Evolutionary conservation across 331 rosid genomes (phyloP).

Genomic region (Cydonia oblonga): DNA sequence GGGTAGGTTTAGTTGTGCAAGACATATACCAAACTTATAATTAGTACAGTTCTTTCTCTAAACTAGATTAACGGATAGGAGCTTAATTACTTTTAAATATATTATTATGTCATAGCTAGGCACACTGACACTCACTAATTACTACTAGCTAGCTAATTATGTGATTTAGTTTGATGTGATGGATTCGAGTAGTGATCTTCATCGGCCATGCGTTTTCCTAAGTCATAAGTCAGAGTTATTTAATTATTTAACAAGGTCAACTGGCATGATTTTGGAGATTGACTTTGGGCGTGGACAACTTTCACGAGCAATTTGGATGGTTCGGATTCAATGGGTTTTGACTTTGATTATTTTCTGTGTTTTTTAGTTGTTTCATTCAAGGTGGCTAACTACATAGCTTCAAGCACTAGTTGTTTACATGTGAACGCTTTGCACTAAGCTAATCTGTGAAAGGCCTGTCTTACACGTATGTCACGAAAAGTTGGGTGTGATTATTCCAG

Average conservation of each 20-base stretch:
- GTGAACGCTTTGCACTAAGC: slow-evolving; percentile 4
- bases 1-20: slow-evolving; percentile 12
- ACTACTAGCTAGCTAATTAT: neutral
- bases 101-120: slow-evolving; percentile 8
- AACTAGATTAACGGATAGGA: slow-evolving; percentile 17
- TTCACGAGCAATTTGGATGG: slow-evolving; percentile 25
- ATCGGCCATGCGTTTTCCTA: slow-evolving; percentile 10
- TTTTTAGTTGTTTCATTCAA: neutral
- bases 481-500: neutral
- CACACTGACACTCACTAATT: neutral
- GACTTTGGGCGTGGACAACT: slow-evolving; percentile 3
- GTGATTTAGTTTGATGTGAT: neutral
- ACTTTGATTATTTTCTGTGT: slow-evolving; percentile 3
- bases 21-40: slow-evolving; percentile 17
- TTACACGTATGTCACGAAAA: neutral
- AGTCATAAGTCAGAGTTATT: slow-evolving; percentile 32
- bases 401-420: neutral
- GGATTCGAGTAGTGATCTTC: neutral
- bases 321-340: slow-evolving; percentile 20
- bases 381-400: neutral
- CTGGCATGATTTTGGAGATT: slow-evolving; percentile 11
- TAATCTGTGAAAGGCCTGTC: neutral
- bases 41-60: slow-evolving; percentile 1
- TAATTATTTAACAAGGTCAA: slow-evolving; percentile 26
- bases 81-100: neutral